Evolutionary conservation across 2,329 filamentous ascomycete genomes (phyloP).

Genomic region (Dactylellina haptotyla): DNA sequence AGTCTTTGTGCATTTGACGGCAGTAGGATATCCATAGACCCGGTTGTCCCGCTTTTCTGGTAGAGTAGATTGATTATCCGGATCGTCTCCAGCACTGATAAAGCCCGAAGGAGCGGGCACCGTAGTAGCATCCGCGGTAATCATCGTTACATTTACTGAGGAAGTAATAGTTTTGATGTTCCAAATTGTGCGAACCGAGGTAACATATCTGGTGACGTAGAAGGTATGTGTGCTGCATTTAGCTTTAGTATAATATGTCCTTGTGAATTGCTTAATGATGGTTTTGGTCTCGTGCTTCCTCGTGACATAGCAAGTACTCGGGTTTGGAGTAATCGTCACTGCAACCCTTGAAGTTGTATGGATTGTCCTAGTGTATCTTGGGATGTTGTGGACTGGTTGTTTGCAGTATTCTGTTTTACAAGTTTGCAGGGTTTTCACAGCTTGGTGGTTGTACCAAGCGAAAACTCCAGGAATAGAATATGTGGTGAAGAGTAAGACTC

Average conservation of each 20-base stretch:
- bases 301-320: conserved; percentile 24
- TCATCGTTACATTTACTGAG: conserved; percentile 10
- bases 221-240: conserved; percentile 22
- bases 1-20: conserved; percentile 40
- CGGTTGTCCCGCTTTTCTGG: not conserved
- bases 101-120: conserved; percentile 29
- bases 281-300: conserved; percentile 29
- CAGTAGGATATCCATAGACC: conserved; percentile 25
- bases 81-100: conserved; percentile 27
- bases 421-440: conserved; percentile 20
- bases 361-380: conserved; percentile 6
- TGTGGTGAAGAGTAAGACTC: not conserved
- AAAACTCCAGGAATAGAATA: not conserved
- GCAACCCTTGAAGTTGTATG: not conserved
- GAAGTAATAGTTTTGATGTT: not conserved
- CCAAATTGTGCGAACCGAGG: not conserved
- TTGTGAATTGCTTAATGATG: conserved; percentile 2
- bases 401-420: conserved; percentile 31
- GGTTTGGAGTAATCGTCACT: conserved; percentile 20
- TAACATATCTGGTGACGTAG: not conserved
- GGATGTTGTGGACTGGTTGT: not conserved
- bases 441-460: conserved; percentile 21
- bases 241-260: conserved; percentile 9
- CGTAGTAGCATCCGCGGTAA: conserved; percentile 3
- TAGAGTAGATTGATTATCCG: conserved; percentile 27